Conservation (phyloP, 1,139 yeast genomes). For the Arxiozyma telluris region DNA sequence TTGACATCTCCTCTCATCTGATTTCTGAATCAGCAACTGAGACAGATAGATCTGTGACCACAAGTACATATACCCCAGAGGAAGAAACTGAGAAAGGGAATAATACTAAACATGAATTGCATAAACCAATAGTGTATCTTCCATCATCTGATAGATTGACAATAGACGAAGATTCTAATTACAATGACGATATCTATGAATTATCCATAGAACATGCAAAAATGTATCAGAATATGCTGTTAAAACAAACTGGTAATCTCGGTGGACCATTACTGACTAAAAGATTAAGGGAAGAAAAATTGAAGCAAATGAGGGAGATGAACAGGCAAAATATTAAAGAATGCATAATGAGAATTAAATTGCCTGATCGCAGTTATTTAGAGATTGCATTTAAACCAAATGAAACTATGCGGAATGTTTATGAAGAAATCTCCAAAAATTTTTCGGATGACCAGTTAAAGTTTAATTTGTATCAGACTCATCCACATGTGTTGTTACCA, state of each 20-base stretch:
- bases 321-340: constrained; percentile 16
- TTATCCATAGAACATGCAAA: constrained; percentile 47
- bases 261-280: constrained; percentile 25
- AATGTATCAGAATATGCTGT: constrained; percentile 41
- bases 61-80: background rate
- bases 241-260: constrained; percentile 32
- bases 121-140: constrained; percentile 9
- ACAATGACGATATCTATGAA: constrained; percentile 29
- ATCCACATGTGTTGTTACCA: constrained; percentile 37
- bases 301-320: constrained; percentile 4
- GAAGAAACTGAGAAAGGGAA: background rate
- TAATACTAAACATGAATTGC: background rate
- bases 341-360: constrained; percentile 40
- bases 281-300: constrained; percentile 28
- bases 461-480: constrained; percentile 35
- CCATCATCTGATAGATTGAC: constrained; percentile 4
- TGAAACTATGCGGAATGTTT: constrained; percentile 33
- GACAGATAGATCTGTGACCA: background rate
- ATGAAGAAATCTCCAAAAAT: constrained; percentile 26
- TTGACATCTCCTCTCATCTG: background rate
- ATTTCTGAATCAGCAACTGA: background rate
- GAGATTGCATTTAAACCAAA: constrained; percentile 39
- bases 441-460: constrained; percentile 29
- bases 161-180: constrained; percentile 18
- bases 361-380: constrained; percentile 46